phyloP scores from a whole-genome alignment of 371 early-diverging fungal genomes.

The Mucor circinelloides region DNA sequence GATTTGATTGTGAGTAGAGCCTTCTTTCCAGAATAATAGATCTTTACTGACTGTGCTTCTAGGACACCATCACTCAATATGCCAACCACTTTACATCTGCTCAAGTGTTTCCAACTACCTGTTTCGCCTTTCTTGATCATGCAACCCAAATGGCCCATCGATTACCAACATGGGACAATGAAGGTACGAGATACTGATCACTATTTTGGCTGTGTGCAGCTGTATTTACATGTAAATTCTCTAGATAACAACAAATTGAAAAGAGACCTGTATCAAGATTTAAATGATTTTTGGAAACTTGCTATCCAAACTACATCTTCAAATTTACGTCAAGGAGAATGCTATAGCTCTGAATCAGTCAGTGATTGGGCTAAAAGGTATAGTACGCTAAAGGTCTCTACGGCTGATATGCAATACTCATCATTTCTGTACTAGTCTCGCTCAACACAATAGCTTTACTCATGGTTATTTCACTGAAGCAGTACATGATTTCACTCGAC shows the following conservation, averaged over 20 bases:
- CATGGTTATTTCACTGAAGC: slow-evolving; percentile 52
- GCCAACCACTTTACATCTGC: slow-evolving; percentile 81
- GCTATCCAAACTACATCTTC: slow-evolving; percentile 73
- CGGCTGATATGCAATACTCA: too few relatives aligned
- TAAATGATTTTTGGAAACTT: slow-evolving; percentile 79
- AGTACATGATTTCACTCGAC: slow-evolving; percentile 66
- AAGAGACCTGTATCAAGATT: slow-evolving; percentile 66
- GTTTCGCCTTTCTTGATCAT: slow-evolving; percentile 80
- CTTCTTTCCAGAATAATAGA: background rate
- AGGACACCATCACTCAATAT: slow-evolving; percentile 82
- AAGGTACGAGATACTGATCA: background rate
- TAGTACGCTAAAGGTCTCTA: background rate
- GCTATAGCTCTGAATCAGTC: slow-evolving; percentile 72
- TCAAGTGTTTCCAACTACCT: slow-evolving; percentile 68
- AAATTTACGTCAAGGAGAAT: slow-evolving; percentile 76
- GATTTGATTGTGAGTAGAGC: slow-evolving; percentile 64
- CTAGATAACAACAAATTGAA: slow-evolving; percentile 65
- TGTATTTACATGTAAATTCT: background rate
- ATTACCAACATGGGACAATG: slow-evolving; percentile 83
- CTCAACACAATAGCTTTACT: slow-evolving; percentile 58
- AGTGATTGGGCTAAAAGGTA: slow-evolving; percentile 81
- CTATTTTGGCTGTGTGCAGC: background rate
- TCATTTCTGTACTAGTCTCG: slow-evolving; percentile 38
- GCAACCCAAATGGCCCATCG: slow-evolving; percentile 77
- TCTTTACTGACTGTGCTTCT: background rate